Evolutionary conservation across 129 eudicot species (phyloP), one percentile per base, ranked within the genome.

Genomic region (Sambucus nigra): DNA sequence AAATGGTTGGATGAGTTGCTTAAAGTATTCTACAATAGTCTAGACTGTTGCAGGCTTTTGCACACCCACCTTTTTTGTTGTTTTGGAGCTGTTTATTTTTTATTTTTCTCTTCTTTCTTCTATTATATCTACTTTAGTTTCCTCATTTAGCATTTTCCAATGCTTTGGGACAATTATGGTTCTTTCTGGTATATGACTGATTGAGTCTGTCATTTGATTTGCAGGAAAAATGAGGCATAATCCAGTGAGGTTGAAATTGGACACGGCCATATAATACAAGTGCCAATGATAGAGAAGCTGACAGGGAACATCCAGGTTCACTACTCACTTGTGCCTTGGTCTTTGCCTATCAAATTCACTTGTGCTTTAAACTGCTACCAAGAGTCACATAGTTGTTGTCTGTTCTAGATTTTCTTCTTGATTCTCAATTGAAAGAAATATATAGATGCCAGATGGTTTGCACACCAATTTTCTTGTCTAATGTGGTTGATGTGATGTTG

Each of bases 201-300:
- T 26, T 1, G 15, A 1, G 13, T 39, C n/a, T 29, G 14, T 21
- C 13, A 18, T 38, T 65, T 46, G 22, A 13, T 31, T 57, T 73
- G 29, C 78, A 80, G 88, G 72, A 65, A 69, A 68, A 35, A 22
- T 9, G 53, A 42, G 24, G 57, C 61, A 59, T 75, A 44, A 55
- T 56, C 65, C 20, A 53, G 39, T 31, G 33, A 49, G 46, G 57
- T 35, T 55, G 25, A 27, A 45, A 52, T 26, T 27, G 14, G 57
- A 35, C 18, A 25, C 4, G 12, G 3, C 31, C 9, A 15, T 38
- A 41, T n/a, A 49, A 40, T 41, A 45, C 31, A n/a, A 14, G 9
- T 27, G 15, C 0, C 22, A 38, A 38, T 18, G 25, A 14, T 29
- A 12, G 32, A 64, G 66, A 32, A 57, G 51, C 38, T 18, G 16